Evolutionary conservation across 2,329 filamentous ascomycete species (phyloP), one percentile per base, ranked within the genome.

Genomic region (Trichoderma sp.): DNA sequence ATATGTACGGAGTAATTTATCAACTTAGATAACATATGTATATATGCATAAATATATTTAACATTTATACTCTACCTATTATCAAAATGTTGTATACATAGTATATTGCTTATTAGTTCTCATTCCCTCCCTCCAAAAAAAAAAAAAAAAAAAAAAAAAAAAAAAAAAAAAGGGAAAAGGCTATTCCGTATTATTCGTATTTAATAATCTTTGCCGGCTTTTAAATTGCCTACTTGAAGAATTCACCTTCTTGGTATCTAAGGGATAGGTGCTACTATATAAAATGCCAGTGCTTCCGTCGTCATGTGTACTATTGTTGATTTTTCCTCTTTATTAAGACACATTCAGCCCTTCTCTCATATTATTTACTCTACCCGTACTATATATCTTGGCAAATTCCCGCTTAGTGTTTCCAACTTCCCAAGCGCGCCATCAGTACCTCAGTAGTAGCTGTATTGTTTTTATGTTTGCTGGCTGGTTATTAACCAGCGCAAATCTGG

Each of bases 321-420:
- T 53, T 32, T 32, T 42, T 45, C 45, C 42, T 60, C 39, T 37
- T 58, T 35, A 53, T 39, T 32, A 58, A 65, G 32, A 53, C 56
- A 66, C n/a, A 35, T 53, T 45, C 27, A 34, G 34, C 29, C 48
- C 7, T 56, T 7, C 35, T 42, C 10, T 64, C 35, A 22, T 19
- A 54, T 64, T 42, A 64, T 64, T 56, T 42, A 42, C 50, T 53
- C 34, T 42, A 48, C 60, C 60, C 60, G 27, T 45, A 54, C 25
- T 22, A 32, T 17, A 19, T 45, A 22, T 45, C 37, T 45, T 45
- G 35, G 60, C 50, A 45, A 50, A 42, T 56, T 34, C 17, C 39
- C 22, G 60, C 35, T 42, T n/a, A 39, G 27, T 19, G 9, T 64
- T 54, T 64, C 50, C 50, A 54, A 64, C 37, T 32, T 64, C 39